These are phyloP conservation scores for Calonectria henricotiae DNA, from an alignment of 2,329 filamentous ascomycete genomes.

Conservation along the genomic window DNA sequence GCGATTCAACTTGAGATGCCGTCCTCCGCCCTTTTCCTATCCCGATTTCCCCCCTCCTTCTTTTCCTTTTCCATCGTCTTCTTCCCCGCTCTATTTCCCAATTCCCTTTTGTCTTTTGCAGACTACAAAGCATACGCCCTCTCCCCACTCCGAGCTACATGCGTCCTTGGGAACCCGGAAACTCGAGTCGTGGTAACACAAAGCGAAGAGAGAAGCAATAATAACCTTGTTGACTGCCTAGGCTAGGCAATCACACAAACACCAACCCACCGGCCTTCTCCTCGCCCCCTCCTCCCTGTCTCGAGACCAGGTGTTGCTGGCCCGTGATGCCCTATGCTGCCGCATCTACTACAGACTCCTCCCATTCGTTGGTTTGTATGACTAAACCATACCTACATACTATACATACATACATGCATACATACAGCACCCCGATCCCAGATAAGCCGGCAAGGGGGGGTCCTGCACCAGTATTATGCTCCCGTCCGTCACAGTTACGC, in stretches of 20 bases:
- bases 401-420: not conserved
- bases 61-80: not conserved
- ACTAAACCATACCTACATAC: not conserved
- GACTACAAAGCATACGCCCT: not conserved
- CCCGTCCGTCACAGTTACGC: slow-evolving; percentile 17
- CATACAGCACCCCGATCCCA: slow-evolving; percentile 5
- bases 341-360: not conserved
- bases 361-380: not conserved
- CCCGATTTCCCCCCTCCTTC: not conserved
- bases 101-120: not conserved
- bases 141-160: no score
- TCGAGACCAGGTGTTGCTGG: not conserved
- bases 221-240: slow-evolving; percentile 10
- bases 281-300: not conserved
- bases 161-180: no score
- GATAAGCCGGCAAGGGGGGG: slow-evolving; percentile 14
- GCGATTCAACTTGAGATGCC: not conserved
- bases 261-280: slow-evolving; percentile 1
- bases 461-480: not conserved
- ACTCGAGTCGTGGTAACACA: not conserved
- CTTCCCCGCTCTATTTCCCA: not conserved
- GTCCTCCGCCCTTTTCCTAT: slow-evolving; percentile 9
- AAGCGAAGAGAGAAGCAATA: not conserved
- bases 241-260: not conserved
- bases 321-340: slow-evolving; percentile 1